Conservation (phyloP, 345 rosid species). For the Gossypium ekmanianum region DNA sequence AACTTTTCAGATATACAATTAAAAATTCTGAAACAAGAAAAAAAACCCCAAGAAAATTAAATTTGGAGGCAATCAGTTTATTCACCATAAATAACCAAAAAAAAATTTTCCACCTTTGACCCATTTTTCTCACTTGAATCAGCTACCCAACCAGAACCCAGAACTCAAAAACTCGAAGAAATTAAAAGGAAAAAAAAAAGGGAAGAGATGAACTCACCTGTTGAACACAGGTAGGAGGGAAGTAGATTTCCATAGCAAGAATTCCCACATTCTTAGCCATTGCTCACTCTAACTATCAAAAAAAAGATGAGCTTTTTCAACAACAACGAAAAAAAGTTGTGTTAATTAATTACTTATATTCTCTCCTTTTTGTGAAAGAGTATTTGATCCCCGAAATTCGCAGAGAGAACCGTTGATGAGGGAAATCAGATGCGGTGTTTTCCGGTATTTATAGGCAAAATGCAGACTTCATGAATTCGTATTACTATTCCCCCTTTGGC, state of each 20-base stretch:
- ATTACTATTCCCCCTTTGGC: background rate
- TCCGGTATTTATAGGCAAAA: conserved; percentile 21
- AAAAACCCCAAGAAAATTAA: background rate
- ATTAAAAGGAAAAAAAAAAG: background rate
- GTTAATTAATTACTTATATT: too few species aligned
- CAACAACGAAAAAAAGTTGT: background rate
- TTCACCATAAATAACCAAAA: background rate
- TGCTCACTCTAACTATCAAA: background rate
- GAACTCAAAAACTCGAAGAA: background rate
- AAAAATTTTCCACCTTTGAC: background rate
- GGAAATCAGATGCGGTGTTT: background rate
- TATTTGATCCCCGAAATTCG: conserved; percentile 11
- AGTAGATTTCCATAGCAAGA: conserved; percentile 91
- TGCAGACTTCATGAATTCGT: conserved; percentile 18
- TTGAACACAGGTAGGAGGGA: conserved; percentile 92
- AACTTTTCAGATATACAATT: background rate
- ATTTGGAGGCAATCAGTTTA: background rate
- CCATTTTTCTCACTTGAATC: background rate
- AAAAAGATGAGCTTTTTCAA: background rate
- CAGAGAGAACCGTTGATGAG: conserved; percentile 6
- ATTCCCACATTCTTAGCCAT: conserved; percentile 98
- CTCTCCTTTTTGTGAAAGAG: background rate
- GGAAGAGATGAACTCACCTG: conserved; percentile 47
- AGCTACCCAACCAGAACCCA: background rate
- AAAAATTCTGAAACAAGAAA: background rate